Evolutionary conservation across 345 rosid species (phyloP).

Genomic region (Streptanthus diversifolius): DNA sequence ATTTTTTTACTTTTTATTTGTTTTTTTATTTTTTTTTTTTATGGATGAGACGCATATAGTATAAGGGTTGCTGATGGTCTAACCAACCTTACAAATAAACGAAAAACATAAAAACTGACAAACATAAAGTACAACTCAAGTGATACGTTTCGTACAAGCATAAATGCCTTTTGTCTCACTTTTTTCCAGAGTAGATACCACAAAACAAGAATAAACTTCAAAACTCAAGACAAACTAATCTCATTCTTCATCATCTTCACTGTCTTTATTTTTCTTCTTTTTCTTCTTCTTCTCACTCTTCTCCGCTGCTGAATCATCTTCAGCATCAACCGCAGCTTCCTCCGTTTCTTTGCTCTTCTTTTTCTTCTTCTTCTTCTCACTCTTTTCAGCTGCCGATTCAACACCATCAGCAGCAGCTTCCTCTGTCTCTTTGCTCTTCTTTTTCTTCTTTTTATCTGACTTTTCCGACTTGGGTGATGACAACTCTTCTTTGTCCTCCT

Average conservation of each 20-base stretch:
- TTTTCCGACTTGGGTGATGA: conserved; percentile 58
- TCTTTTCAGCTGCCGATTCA: conserved; percentile 44
- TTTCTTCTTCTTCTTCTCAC: conserved; percentile 68
- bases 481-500: conserved; percentile 38
- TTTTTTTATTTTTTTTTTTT: too few relatives aligned
- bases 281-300: conserved; percentile 71
- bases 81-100: too few relatives aligned
- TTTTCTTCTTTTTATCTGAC: conserved; percentile 76
- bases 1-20: too few relatives aligned
- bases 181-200: conserved; percentile 23
- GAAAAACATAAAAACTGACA: conserved; percentile 4
- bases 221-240: conserved; percentile 14
- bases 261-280: conserved; percentile 46
- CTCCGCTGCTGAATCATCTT: conserved; percentile 40
- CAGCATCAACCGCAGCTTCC: conserved; percentile 39
- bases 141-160: conserved; percentile 33
- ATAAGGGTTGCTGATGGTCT: too few relatives aligned
- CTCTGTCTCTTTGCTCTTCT: conserved; percentile 56
- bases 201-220: background rate
- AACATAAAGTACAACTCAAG: conserved; percentile 14
- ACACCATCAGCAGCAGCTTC: conserved; percentile 40
- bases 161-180: conserved; percentile 37
- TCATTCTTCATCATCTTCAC: conserved; percentile 30
- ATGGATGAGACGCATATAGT: too few relatives aligned
- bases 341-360: conserved; percentile 60